phyloP scores from a whole-genome alignment of 148 eudicot genomes.

The Cornus kousa region DNA sequence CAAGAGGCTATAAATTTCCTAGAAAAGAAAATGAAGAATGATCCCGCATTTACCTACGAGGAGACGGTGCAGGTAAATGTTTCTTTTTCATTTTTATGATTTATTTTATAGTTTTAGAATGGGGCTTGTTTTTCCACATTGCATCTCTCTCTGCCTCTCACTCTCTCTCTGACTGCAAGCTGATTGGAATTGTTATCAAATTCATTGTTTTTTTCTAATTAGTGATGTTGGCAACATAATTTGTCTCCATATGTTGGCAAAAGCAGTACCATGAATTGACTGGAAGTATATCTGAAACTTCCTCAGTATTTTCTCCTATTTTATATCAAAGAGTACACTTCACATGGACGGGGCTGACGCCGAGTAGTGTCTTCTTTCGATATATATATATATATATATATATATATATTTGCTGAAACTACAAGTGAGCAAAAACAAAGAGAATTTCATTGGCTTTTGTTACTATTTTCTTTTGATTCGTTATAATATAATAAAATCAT shows the following conservation, averaged over 20 bases:
- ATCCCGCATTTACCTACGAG: conserved; percentile 86
- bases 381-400: not conserved
- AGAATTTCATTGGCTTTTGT: not conserved
- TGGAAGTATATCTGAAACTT: too few species aligned
- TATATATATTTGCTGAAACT: not conserved
- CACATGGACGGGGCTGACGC: too few species aligned
- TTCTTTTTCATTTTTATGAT: not conserved
- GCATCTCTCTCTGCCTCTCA: not conserved
- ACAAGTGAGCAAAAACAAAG: not conserved
- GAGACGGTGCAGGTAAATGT: conserved; percentile 88
- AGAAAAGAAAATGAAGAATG: conserved; percentile 98
- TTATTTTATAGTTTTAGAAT: too few species aligned
- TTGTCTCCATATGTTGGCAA: not conserved
- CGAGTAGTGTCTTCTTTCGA: too few species aligned
- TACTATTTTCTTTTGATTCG: not conserved
- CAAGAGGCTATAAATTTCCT: conserved; percentile 97
- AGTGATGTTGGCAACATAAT: not conserved
- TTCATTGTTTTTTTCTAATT: not conserved
- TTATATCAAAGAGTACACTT: not conserved
- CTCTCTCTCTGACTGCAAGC: not conserved
- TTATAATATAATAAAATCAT: not conserved
- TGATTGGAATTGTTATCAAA: not conserved
- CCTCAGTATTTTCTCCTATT: too few species aligned
- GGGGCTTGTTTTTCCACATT: too few species aligned
- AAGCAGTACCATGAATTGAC: not conserved